phyloP scores from a whole-genome alignment of 306 rosid species.

The Acmispon strigosus region DNA sequence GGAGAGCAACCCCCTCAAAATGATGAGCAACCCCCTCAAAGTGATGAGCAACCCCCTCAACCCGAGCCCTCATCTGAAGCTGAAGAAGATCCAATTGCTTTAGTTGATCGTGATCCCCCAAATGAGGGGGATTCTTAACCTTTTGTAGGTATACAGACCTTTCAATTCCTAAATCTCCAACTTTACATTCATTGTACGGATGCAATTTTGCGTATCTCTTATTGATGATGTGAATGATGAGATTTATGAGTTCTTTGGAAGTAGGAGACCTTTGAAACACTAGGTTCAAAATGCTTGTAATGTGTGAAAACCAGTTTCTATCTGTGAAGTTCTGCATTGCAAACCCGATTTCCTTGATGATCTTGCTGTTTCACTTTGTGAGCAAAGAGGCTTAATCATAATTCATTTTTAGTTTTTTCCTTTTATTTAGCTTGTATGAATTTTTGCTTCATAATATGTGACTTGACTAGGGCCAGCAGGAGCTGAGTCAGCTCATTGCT shows the following conservation, averaged over 20 bases:
- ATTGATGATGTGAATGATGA: slow-evolving; percentile 11
- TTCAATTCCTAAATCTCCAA: slow-evolving; percentile 18
- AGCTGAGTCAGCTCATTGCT: neutral
- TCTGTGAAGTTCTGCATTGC: slow-evolving; percentile 14
- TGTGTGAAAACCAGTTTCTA: slow-evolving; percentile 15
- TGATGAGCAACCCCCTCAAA: neutral
- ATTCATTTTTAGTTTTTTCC: slow-evolving; percentile 1
- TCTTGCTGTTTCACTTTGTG: neutral
- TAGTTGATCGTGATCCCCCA: slow-evolving; percentile 27
- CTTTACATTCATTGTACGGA: slow-evolving; percentile 21
- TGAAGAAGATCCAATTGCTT: slow-evolving; percentile 31
- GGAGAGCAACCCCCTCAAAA: neutral
- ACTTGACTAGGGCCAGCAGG: neutral
- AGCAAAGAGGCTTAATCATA: neutral
- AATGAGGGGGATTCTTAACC: slow-evolving; percentile 33
- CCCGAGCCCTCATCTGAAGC: slow-evolving; percentile 38
- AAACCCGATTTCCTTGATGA: slow-evolving; percentile 4
- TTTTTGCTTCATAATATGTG: neutral
- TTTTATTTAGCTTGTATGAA: neutral
- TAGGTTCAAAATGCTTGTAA: slow-evolving; percentile 11
- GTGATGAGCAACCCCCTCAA: slow-evolving; percentile 43
- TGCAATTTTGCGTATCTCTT: slow-evolving; percentile 16
- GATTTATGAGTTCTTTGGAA: slow-evolving; percentile 17
- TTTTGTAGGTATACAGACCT: slow-evolving; percentile 25
- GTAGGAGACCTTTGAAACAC: slow-evolving; percentile 11